phyloP scores from a whole-genome alignment of 306 rosid species.

The Sicyos edulis region DNA sequence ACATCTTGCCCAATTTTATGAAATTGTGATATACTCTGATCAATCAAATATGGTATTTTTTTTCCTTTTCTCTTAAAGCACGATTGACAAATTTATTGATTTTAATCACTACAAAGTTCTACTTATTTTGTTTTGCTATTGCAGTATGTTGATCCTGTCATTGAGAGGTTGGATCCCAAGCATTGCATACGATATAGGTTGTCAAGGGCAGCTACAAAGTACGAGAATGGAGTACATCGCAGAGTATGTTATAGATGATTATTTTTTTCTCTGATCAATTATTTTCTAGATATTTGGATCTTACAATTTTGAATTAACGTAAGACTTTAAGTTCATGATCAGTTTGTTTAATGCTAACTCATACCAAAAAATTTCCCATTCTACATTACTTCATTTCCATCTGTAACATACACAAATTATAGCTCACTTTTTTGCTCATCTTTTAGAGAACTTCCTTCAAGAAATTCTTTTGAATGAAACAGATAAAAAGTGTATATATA shows the following conservation, averaged over 20 bases:
- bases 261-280: slow-evolving; percentile 11
- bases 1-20: slow-evolving; percentile 81
- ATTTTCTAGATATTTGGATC: background rate
- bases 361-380: background rate
- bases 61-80: slow-evolving; percentile 23
- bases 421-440: background rate
- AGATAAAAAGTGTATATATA: background rate
- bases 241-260: slow-evolving; percentile 52
- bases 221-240: slow-evolving; percentile 79
- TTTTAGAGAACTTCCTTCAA: background rate
- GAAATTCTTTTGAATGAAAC: background rate
- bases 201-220: slow-evolving; percentile 86
- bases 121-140: slow-evolving; percentile 24
- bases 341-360: too few species aligned
- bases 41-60: slow-evolving; percentile 71
- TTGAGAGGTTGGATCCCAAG: slow-evolving; percentile 85
- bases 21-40: slow-evolving; percentile 79
- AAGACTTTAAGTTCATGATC: background rate
- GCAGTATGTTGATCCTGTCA: slow-evolving; percentile 93
- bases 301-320: background rate
- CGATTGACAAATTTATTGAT: background rate
- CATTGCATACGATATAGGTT: slow-evolving; percentile 73
- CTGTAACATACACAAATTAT: background rate
- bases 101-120: slow-evolving; percentile 14
- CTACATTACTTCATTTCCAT: background rate